Base-by-base conservation (phyloP, 148 eudicot species). In the Amaranthus palmeri region DNA sequence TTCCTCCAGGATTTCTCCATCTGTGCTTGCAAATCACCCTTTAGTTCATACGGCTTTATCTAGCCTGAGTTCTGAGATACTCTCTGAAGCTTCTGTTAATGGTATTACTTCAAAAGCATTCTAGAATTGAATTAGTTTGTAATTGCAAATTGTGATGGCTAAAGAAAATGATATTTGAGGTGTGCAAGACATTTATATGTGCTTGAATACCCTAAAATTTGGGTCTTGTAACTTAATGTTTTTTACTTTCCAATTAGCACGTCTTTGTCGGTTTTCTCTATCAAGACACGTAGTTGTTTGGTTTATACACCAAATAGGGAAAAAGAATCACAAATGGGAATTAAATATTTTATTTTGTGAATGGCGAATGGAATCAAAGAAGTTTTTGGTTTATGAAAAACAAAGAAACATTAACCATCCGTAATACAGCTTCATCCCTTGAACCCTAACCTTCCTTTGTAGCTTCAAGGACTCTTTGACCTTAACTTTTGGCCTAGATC, bases 71-170 rank as follows among this genome's bases (percentile, higher is more conserved):
- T 84, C 89, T 78, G 99, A 95, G 57, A 54, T 87, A 61, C 82
- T 91, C 14, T 87, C 90, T 8, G 99, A 95, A 84, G 93, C 97
- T 78, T 82, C 97, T 43, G 96, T 89, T 56, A 95, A 95, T 88
- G 99, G 99, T 92, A 88, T 65, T 58, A 58, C 54, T 50, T 65
- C 36, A 47, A 51, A 79, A 12, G 65, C 64, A 61, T 75, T 11
- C 36, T 57, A 49, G 57, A 63, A 9, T 61, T 51, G 10, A 45
- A 10, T 53, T 3, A 36, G 43, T 18, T 44, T 3, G 47, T 40
- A 25, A 42, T 25, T 63, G 54, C n/a, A 42, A 25, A 42, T 25
- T 63, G 54, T 40, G 51, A 51, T 72, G 44, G 18, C 46, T 65
- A 11, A 18, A 61, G 42, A 15, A 11, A n/a, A 15, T 55, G 43